These are phyloP conservation scores for Coriolopsis trogii DNA, from an alignment of 1,284 basidiomycete genomes.

Conservation along the genomic window DNA sequence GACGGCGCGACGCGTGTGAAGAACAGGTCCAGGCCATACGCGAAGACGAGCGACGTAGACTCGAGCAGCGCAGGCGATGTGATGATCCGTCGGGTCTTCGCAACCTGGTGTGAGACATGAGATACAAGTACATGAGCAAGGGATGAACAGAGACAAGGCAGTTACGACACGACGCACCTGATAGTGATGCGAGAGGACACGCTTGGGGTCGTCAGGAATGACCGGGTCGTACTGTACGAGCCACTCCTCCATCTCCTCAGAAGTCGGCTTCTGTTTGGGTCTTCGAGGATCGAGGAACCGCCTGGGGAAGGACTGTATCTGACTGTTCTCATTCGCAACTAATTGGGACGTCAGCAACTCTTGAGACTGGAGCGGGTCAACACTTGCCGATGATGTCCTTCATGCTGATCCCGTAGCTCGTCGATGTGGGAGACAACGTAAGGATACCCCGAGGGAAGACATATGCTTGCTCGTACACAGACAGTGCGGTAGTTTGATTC, in stretches of 20 bases:
- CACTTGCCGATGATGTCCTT: constrained; percentile 84
- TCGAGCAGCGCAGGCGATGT: constrained; percentile 88
- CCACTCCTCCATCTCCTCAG: constrained; percentile 84
- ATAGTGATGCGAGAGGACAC: constrained; percentile 80
- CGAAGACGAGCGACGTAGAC: constrained; percentile 89
- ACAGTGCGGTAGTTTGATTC: constrained; percentile 51
- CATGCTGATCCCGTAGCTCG: constrained; percentile 85
- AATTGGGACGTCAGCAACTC: neutral
- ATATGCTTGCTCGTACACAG: constrained; percentile 73
- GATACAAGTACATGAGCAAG: neutral
- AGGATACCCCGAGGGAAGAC: constrained; percentile 71
- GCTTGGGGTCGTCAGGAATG: constrained; percentile 72
- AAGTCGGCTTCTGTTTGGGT: constrained; percentile 77
- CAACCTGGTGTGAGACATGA: constrained; percentile 48
- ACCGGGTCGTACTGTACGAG: constrained; percentile 86
- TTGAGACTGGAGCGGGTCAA: neutral
- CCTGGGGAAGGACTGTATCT: constrained; percentile 78
- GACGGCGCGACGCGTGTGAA: constrained; percentile 83
- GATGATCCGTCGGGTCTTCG: constrained; percentile 65
- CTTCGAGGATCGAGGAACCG: constrained; percentile 84
- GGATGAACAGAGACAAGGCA: neutral
- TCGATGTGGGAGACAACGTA: constrained; percentile 75
- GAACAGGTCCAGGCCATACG: constrained; percentile 89
- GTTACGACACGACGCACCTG: constrained; percentile 51
- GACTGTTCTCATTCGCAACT: constrained; percentile 81